Evolutionary conservation across 2,329 filamentous ascomycete species (phyloP).

Genomic region (Fusarium nurragi): DNA sequence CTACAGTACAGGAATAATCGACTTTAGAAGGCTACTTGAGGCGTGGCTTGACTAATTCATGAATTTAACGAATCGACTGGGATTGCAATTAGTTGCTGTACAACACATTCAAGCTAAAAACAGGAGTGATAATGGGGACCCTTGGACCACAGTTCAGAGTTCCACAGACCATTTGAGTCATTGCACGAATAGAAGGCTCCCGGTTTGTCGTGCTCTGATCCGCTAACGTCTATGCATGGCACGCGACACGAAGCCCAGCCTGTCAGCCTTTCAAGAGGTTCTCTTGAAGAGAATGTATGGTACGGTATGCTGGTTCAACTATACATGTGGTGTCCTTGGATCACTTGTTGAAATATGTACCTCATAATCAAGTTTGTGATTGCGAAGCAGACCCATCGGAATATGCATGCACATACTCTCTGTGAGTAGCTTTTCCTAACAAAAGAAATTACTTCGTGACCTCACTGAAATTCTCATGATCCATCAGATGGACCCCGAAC

Average conservation of each 20-base stretch:
- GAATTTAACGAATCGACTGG: background rate
- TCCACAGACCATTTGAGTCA: background rate
- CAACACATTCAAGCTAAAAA: conserved; percentile 4
- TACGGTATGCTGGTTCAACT: too few species aligned
- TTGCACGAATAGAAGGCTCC: conserved; percentile 30
- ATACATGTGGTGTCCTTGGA: too few species aligned
- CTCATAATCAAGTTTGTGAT: too few species aligned
- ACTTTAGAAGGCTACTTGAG: background rate
- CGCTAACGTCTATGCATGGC: background rate
- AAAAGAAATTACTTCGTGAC: background rate
- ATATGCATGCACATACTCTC: too few species aligned
- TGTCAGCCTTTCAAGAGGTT: too few species aligned
- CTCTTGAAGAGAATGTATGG: too few species aligned
- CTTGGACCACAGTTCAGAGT: background rate
- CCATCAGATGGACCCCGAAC: background rate
- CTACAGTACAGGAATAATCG: background rate
- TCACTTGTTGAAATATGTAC: too few species aligned
- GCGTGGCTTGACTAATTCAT: conserved; percentile 1
- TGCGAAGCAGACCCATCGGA: too few species aligned
- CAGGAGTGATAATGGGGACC: conserved; percentile 8
- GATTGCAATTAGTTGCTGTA: background rate
- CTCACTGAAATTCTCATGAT: background rate
- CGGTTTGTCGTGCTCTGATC: conserved; percentile 37
- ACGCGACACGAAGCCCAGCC: conserved; percentile 19
- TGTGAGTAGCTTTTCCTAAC: background rate